Percentiles rank a stretch among this genome's conserved stretches.
Evolutionary conservation across 305 asterid species (phyloP).

Genomic region (Solanum hybrid): DNA sequence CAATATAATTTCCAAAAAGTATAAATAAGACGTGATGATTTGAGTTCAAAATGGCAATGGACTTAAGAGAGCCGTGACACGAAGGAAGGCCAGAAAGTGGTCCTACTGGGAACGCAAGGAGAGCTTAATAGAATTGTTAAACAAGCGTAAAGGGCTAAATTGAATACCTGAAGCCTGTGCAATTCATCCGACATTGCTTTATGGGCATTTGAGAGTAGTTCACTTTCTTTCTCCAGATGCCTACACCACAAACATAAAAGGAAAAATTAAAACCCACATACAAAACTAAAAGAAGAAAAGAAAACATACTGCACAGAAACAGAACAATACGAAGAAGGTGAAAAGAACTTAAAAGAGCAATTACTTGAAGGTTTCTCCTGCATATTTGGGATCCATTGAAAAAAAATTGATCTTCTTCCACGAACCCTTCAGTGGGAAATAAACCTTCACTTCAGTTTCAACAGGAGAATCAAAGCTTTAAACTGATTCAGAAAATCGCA

Average conservation of each 20-base stretch:
- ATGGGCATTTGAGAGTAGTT: constrained; percentile 53
- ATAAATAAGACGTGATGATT: background rate
- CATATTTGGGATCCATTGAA: constrained; percentile 11
- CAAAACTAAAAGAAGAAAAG: background rate
- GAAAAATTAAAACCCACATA: background rate
- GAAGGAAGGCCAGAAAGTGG: background rate
- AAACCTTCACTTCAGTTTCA: background rate
- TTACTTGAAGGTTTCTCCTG: constrained; percentile 12
- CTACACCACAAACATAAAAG: constrained; percentile 21
- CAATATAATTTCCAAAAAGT: background rate
- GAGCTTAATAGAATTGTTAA: too few species aligned
- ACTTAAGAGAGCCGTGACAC: background rate
- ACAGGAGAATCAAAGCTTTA: background rate
- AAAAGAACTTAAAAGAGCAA: background rate
- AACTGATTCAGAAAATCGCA: background rate
- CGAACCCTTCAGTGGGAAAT: background rate
- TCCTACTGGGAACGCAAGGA: background rate
- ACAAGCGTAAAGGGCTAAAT: background rate
- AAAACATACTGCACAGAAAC: background rate
- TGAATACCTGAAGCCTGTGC: constrained; percentile 61
- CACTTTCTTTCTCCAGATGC: constrained; percentile 71
- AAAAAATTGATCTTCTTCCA: background rate
- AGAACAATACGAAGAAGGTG: background rate
- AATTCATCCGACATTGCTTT: constrained; percentile 65
- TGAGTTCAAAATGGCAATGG: background rate